These are phyloP conservation scores for Sarcodon aspratus DNA, from an alignment of 768 basidiomycete species.

Conservation along the genomic window DNA sequence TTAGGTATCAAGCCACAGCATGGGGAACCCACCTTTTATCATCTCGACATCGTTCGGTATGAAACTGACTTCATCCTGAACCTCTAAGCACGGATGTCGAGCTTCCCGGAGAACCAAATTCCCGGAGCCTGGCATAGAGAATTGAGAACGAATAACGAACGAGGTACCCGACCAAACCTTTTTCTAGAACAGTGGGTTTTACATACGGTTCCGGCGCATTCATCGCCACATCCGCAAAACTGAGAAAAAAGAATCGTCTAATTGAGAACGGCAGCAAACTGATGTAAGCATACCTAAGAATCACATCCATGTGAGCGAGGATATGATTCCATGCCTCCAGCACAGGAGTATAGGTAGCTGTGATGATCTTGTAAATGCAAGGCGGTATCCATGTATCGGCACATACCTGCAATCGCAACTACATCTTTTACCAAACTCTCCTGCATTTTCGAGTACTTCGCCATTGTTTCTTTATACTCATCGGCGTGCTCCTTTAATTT, in stretches of 20 bases:
- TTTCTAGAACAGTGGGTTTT: conserved; percentile 71
- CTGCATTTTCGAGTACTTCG: conserved; percentile 68
- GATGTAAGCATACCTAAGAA: conserved; percentile 50
- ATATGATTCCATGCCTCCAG: conserved; percentile 76
- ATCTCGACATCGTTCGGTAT: conserved; percentile 95
- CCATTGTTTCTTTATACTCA: conserved; percentile 56
- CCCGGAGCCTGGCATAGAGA: conserved; percentile 47
- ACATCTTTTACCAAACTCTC: conserved; percentile 83
- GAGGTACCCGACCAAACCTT: conserved; percentile 33
- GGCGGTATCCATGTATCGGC: neutral
- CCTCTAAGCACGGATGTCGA: conserved; percentile 92
- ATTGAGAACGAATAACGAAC: neutral
- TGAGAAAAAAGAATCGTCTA: conserved; percentile 16
- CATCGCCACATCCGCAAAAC: conserved; percentile 86
- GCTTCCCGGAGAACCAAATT: conserved; percentile 76
- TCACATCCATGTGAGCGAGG: conserved; percentile 86
- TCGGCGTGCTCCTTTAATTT: conserved; percentile 60
- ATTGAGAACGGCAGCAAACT: neutral
- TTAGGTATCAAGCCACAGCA: neutral
- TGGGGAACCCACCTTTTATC: conserved; percentile 56
- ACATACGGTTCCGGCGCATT: conserved; percentile 83
- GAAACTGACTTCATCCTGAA: conserved; percentile 91
- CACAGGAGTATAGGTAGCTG: conserved; percentile 87
- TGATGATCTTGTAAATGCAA: neutral
- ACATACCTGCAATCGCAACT: conserved; percentile 79